phyloP scores from a whole-genome alignment of 768 basidiomycete genomes.

The Austroboletus eburneus region DNA sequence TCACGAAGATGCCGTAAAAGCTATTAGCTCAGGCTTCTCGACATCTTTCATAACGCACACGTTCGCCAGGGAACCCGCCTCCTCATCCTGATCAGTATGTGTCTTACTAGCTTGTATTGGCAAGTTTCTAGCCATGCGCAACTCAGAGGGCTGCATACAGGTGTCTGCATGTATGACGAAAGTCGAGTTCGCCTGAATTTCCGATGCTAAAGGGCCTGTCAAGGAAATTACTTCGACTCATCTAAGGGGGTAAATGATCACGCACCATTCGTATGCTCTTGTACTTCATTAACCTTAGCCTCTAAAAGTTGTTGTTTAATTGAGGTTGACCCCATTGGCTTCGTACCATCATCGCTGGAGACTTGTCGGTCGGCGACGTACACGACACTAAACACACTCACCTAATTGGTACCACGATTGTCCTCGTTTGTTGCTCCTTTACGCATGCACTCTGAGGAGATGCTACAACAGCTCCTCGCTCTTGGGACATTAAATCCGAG shows the following conservation, averaged over 20 bases:
- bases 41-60: neutral
- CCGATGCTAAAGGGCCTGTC: neutral
- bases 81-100: neutral
- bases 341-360: neutral
- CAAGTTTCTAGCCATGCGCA: neutral
- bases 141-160: neutral
- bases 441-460: constrained; percentile 4
- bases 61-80: neutral
- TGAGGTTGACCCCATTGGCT: neutral
- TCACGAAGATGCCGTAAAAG: neutral
- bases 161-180: neutral
- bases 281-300: neutral
- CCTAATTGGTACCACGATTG: neutral
- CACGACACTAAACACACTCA: neutral
- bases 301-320: neutral
- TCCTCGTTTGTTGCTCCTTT: neutral
- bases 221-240: neutral
- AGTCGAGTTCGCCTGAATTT: neutral
- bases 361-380: neutral
- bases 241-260: neutral
- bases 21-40: neutral
- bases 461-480: neutral
- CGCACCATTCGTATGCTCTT: neutral
- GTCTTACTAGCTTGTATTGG: neutral
- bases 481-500: neutral